Evolutionary conservation across 1,284 basidiomycete species (phyloP).

Genomic region (Heterobasidion irregulare): DNA sequence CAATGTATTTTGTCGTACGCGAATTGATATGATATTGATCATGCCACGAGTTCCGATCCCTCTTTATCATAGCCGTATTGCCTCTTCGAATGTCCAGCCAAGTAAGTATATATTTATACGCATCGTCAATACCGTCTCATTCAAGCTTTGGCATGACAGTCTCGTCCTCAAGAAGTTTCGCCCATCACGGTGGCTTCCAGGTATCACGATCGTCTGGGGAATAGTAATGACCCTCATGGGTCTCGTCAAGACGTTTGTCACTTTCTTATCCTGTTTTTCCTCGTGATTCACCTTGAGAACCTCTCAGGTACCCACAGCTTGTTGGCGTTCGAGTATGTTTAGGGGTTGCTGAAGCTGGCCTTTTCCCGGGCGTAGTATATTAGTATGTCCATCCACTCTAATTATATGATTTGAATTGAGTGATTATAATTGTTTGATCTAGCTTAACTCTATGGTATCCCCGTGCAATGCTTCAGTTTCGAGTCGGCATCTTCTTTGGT

Average conservation of each 20-base stretch:
- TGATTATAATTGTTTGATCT: slow-evolving; percentile 10
- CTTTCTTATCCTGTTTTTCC: not conserved
- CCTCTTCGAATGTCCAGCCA: slow-evolving; percentile 52
- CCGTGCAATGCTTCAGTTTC: slow-evolving; percentile 23
- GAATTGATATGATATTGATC: not conserved
- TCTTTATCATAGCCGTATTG: slow-evolving; percentile 40
- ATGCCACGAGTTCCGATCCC: not conserved
- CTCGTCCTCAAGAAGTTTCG: slow-evolving; percentile 24
- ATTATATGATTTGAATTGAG: not conserved
- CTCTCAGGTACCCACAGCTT: slow-evolving; percentile 46
- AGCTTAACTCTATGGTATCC: slow-evolving; percentile 27
- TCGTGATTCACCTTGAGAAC: not conserved
- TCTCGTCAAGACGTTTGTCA: slow-evolving; percentile 47
- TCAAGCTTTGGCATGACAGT: slow-evolving; percentile 9
- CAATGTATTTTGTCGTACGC: slow-evolving; percentile 62
- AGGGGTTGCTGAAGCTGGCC: slow-evolving; percentile 60
- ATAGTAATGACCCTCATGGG: slow-evolving; percentile 51
- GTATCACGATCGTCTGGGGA: slow-evolving; percentile 17
- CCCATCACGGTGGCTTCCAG: slow-evolving; percentile 25
- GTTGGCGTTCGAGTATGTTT: slow-evolving; percentile 51
- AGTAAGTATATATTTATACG: slow-evolving; percentile 25
- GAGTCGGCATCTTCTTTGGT: slow-evolving; percentile 27
- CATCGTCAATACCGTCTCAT: not conserved
- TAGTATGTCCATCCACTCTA: slow-evolving; percentile 25
- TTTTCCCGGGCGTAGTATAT: slow-evolving; percentile 64